Evolutionary conservation across 2,329 filamentous ascomycete genomes (phyloP).

Genomic region (Cladophialophora bantiana): DNA sequence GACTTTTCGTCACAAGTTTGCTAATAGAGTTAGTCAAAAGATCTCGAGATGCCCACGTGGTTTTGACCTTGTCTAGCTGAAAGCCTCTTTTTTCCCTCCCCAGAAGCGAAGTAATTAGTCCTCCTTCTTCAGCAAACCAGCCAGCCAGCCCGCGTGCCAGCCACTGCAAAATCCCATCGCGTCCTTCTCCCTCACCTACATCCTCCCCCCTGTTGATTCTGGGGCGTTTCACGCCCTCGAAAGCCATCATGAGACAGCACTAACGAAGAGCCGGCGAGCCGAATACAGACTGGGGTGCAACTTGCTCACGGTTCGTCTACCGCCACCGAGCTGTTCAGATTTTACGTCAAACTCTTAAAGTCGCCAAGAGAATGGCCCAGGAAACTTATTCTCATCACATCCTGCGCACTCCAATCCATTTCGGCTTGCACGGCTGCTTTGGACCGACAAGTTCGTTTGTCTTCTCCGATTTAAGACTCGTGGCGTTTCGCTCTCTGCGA

Average conservation of each 20-base stretch:
- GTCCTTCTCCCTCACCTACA: neutral
- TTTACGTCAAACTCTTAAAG: neutral
- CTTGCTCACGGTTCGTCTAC: neutral
- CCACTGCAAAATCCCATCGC: no score
- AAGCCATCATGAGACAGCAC: neutral
- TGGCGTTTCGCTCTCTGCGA: neutral
- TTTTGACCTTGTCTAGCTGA: neutral
- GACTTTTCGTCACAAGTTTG: neutral
- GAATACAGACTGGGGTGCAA: neutral
- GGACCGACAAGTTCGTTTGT: neutral
- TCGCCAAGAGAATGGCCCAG: neutral
- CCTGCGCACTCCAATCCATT: neutral
- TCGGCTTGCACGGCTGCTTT: neutral
- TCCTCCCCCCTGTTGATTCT: neutral
- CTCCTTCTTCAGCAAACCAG: neutral
- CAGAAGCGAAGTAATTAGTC: neutral
- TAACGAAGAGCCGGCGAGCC: neutral
- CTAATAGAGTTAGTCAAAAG: neutral
- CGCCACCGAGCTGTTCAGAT: no score
- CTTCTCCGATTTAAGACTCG: neutral
- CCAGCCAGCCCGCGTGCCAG: neutral
- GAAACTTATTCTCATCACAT: neutral
- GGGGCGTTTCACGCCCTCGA: neutral
- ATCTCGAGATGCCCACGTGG: constrained; percentile 5
- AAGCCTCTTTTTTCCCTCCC: neutral